phyloP scores from a whole-genome alignment of 2,329 filamentous ascomycete species.

The Paraconiothyrium brasiliense region DNA sequence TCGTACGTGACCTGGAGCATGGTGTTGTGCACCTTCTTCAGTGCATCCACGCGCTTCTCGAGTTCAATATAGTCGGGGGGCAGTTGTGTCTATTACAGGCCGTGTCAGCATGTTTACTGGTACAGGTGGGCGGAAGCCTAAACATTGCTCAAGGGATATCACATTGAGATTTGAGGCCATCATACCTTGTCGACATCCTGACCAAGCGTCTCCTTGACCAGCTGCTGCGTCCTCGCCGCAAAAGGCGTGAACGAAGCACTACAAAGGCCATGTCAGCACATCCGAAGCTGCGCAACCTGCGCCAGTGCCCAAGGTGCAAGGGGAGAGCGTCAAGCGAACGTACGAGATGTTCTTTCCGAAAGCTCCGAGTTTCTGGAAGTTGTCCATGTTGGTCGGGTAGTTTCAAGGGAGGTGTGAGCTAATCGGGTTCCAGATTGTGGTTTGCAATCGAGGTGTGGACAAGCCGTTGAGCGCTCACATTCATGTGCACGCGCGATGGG shows the following conservation, averaged over 20 bases:
- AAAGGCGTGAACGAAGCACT: constrained; percentile 91
- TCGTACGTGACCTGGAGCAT: constrained; percentile 93
- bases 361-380: constrained; percentile 62
- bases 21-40: constrained; percentile 97
- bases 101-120: constrained; percentile 31
- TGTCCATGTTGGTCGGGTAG: constrained; percentile 65
- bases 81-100: constrained; percentile 78
- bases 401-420: constrained; percentile 15
- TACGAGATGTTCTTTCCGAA: constrained; percentile 77
- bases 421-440: constrained; percentile 3
- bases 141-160: neutral
- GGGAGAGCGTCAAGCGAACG: constrained; percentile 37
- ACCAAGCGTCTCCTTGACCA: constrained; percentile 96
- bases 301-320: constrained; percentile 10
- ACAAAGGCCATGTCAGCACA: constrained; percentile 56
- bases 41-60: constrained; percentile 96
- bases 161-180: neutral
- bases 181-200: constrained; percentile 90
- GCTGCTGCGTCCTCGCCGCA: constrained; percentile 92
- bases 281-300: constrained; percentile 25
- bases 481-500: constrained; percentile 6
- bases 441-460: constrained; percentile 8
- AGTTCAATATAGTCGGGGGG: constrained; percentile 98
- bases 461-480: constrained; percentile 10
- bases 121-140: neutral